phyloP scores from a whole-genome alignment of 179 eudicot genomes.

The Nepenthes alata region DNA sequence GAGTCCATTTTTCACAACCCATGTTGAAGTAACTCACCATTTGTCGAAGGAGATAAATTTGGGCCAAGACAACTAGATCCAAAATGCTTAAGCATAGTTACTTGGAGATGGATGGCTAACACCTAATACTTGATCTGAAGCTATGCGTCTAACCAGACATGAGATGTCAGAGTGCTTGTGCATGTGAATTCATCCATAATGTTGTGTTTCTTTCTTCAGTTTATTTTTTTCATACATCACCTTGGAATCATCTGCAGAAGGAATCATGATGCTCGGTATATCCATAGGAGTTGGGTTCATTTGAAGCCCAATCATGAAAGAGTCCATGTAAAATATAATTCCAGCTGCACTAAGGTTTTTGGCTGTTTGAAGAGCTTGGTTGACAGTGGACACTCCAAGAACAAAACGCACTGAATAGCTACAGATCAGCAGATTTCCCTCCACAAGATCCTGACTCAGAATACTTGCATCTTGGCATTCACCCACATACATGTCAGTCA shows the following conservation, averaged over 20 bases:
- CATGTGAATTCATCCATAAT: no score
- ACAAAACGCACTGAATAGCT: conserved; percentile 96
- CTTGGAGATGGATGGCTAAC: no score
- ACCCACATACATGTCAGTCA: conserved; percentile 59
- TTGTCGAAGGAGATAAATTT: no score
- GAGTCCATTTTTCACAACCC: no score
- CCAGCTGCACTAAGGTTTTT: conserved; percentile 87
- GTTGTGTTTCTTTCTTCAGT: no score
- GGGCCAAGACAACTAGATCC: no score
- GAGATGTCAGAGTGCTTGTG: no score
- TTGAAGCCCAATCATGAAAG: conserved; percentile 95
- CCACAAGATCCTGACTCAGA: conserved; percentile 46
- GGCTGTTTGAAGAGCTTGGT: conserved; percentile 80
- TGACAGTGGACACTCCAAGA: conserved; percentile 80
- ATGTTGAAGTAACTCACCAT: no score
- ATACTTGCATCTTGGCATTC: conserved; percentile 87
- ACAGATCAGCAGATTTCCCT: conserved; percentile 87
- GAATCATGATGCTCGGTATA: conserved; percentile 78
- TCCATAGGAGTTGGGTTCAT: conserved; percentile 92
- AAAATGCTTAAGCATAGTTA: no score
- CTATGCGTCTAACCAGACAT: no score
- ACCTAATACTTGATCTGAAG: no score
- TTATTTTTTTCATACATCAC: conserved; percentile 15
- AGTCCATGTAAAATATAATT: conserved; percentile 87
- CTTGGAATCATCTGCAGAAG: conserved; percentile 90